phyloP scores from a whole-genome alignment of 2,329 filamentous ascomycete species.

The Claviceps citrina region DNA sequence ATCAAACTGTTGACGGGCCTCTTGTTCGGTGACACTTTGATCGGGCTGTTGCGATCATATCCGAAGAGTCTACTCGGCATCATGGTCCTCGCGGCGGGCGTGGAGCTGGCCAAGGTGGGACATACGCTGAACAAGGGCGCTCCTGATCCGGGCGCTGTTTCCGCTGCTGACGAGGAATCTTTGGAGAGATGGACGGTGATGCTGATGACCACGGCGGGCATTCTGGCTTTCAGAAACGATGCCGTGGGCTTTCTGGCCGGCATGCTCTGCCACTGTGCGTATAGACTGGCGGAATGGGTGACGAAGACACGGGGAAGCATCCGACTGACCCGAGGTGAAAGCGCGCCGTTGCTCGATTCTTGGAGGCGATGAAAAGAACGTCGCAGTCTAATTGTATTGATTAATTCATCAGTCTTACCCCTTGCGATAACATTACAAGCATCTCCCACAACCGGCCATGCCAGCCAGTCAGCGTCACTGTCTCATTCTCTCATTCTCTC shows the following conservation, averaged over 20 bases:
- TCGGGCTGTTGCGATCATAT: conserved; percentile 54
- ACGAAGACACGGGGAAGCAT: conserved; percentile 19
- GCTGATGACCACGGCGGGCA: conserved; percentile 69
- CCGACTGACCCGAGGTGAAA: conserved; percentile 10
- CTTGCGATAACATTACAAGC: background rate
- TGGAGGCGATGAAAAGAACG: background rate
- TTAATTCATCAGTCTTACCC: background rate
- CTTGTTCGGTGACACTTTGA: conserved; percentile 57
- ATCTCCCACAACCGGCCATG: background rate
- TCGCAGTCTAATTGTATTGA: background rate
- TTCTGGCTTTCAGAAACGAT: conserved; percentile 81
- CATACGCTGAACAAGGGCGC: conserved; percentile 66
- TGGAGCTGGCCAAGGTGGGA: conserved; percentile 76
- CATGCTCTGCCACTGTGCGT: conserved; percentile 61
- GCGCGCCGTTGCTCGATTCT: conserved; percentile 16
- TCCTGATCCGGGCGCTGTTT: conserved; percentile 43
- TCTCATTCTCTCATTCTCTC: background rate
- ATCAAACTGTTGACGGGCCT: conserved; percentile 65
- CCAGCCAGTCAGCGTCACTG: background rate
- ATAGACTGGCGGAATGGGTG: conserved; percentile 33
- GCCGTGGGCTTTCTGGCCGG: conserved; percentile 75
- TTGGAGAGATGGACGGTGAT: conserved; percentile 74
- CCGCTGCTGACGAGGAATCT: conserved; percentile 44
- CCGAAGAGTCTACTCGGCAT: conserved; percentile 66
- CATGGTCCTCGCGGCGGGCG: conserved; percentile 77